These are phyloP conservation scores for Wickerhamomyces bisporus DNA, from an alignment of 805 yeast genomes.

Conservation along the genomic window DNA sequence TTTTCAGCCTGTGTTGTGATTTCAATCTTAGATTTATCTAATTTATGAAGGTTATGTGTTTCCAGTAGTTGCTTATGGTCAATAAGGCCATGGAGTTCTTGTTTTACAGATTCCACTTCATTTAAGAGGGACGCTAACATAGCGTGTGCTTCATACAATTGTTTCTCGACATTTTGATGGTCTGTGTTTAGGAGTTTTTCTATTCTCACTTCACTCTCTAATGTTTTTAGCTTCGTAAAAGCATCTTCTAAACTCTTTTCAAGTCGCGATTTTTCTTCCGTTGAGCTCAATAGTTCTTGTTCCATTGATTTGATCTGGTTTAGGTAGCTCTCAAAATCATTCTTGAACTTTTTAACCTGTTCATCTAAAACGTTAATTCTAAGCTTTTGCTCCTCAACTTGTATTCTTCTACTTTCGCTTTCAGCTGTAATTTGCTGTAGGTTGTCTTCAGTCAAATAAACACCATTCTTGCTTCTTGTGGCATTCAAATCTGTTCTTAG, in stretches of 20 bases:
- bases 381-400: constrained; percentile 45
- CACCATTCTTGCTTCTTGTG: constrained; percentile 60
- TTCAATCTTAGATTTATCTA: constrained; percentile 7
- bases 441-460: constrained; percentile 51
- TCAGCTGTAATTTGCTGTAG: constrained; percentile 40
- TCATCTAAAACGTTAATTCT: constrained; percentile 43
- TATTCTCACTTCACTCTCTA: constrained; percentile 11
- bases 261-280: constrained; percentile 6
- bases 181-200: constrained; percentile 15
- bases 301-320: constrained; percentile 19
- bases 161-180: constrained; percentile 16
- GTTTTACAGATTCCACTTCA: constrained; percentile 8
- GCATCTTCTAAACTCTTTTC: constrained; percentile 7
- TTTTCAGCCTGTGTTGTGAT: constrained; percentile 4
- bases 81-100: constrained; percentile 17
- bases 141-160: constrained; percentile 14
- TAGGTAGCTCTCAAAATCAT: constrained; percentile 33
- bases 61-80: constrained; percentile 13
- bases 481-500: constrained; percentile 58
- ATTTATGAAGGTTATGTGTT: constrained; percentile 10
- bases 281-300: constrained; percentile 10
- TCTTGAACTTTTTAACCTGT: constrained; percentile 37
- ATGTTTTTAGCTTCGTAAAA: constrained; percentile 2
- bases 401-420: constrained; percentile 42
- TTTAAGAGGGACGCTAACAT: constrained; percentile 4